Evolutionary conservation across 257 asterid species (phyloP), one percentile per base, ranked within the genome.

Genomic region (Petunia secreta): DNA sequence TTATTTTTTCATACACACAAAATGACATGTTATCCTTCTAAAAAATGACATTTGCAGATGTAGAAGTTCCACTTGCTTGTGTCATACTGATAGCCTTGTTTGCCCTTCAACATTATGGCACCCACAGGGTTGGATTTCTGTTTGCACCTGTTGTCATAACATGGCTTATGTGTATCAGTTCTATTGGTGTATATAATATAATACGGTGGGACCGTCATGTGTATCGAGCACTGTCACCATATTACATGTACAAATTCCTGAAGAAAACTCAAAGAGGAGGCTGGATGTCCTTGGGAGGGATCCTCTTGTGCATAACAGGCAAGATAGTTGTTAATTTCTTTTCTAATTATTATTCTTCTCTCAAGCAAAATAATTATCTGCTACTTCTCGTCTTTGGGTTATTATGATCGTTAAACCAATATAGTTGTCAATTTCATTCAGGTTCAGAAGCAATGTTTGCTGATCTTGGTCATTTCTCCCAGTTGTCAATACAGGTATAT

Each of bases 381-480:
- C 62, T 55, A 7, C 8, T 80, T 60, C 62, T 81, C 6, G 34
- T 44, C 41, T 67, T 82, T 85, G 52, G 50, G 13, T 52, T 15
- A 48, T 11, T 10, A 73, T 73, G 62, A 50, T 73, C 43, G 36
- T 52, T 16, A 73, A 50, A 41, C 50, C 80, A 58, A 58, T 53
- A 13, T 55, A 15, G 25, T n/a, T 40, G 63, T 43, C 63, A 58
- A 14, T 55, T 46, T 39, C 67, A 80, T 80, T 75, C 97, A 94
- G 98, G 99, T 85, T 95, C 99, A 5, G 99, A 95, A 89, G 99
- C 99, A 50, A 95, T 95, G 99, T 95, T 91, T 86, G 99, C 99
- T 77, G 99, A 95, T 87, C 95, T 95, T 0, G 99, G 99, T 74
- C 99, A 95, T 85, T 95, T 95, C 82, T 89, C 98, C 77, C 98